Base-by-base conservation (phyloP, 2,329 filamentous ascomycete species). In the Aspergillus sp. region DNA sequence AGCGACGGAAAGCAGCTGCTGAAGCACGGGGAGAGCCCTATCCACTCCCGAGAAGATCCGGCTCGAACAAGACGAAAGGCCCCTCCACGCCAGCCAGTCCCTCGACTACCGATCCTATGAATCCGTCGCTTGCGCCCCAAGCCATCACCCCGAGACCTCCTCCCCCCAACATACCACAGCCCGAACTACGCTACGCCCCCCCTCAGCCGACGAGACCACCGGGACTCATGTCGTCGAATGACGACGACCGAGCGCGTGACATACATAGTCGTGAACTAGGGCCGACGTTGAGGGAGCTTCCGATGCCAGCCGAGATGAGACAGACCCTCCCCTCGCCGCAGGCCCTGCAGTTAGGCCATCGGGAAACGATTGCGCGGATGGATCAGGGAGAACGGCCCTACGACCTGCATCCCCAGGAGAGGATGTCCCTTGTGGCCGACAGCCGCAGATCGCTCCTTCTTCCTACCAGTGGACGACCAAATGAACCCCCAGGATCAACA, bases 11-110 rank as follows among this genome's bases (percentile, higher is more conserved):
- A 53, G 63, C 65, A 20, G 64, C 62, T 42, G 71, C 72, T 36
- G 69, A 73, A 57, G 67, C 70, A 32, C 68, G 66, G 29, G 71
- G 72, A 14, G 71, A 74, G 56, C 60, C 60, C 14, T 75, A 73
- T 53, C 71, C 71, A n/a, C 64, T 69, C 13, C 62, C 68, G 9
- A 62, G 68, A 29, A 57, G 67, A 21, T 57, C 60, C 9, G 58
- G 57, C 13, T 62, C 61, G 11, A 56, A 55, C 19, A 68, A 64
- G 55, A 48, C 58, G 14, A 71, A 69, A 47, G 55, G 57, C 11
- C 58, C 64, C 13, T 61, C 67, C 19, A 65, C 64, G 2, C 68
- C 68, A 16, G 65, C 65, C 17, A 71, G 65, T 50, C 66, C 66
- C n/a, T 59, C 62, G 5, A 57, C 49, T n/a, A 38, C 61, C n/a